Conservation (phyloP, 2,329 filamentous ascomycete species). For the Trichoderma koningii region DNA sequence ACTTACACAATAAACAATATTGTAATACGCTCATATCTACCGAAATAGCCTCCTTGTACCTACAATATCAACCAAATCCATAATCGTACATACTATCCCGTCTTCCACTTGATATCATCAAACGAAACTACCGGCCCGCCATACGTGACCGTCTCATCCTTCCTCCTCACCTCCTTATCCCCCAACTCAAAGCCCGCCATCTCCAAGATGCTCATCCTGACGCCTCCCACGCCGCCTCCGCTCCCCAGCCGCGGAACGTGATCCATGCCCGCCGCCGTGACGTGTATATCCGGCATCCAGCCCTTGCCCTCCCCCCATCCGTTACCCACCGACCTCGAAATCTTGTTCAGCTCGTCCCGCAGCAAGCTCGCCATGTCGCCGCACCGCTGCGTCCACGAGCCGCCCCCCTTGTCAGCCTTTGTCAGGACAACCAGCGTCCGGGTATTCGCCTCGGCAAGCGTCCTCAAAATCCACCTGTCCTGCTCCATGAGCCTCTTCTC, state of each 20-base stretch:
- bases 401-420: conserved; percentile 55
- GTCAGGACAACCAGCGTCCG: conserved; percentile 56
- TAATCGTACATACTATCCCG: conserved; percentile 27
- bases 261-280: conserved; percentile 45
- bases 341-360: conserved; percentile 34
- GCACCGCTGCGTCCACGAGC: conserved; percentile 37
- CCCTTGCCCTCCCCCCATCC: conserved; percentile 38
- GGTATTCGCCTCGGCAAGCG: conserved; percentile 49
- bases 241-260: conserved; percentile 37
- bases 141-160: conserved; percentile 42
- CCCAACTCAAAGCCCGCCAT: conserved; percentile 43
- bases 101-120: conserved; percentile 44
- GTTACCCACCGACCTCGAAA: conserved; percentile 32
- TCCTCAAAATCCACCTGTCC: conserved; percentile 51
- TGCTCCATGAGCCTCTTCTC: conserved; percentile 53
- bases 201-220: conserved; percentile 44
- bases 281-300: conserved; percentile 39
- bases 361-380: conserved; percentile 34
- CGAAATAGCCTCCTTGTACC: neutral
- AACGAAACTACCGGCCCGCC: conserved; percentile 43
- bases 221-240: conserved; percentile 45
- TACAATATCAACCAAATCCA: neutral
- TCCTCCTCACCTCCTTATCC: conserved; percentile 39
- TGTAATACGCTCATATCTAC: conserved; percentile 1
- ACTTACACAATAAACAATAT: conserved; percentile 13